These are phyloP conservation scores for Aspergillus sclerotiicarbonarius DNA, from an alignment of 495 filamentous ascomycete species.

Conservation along the genomic window DNA sequence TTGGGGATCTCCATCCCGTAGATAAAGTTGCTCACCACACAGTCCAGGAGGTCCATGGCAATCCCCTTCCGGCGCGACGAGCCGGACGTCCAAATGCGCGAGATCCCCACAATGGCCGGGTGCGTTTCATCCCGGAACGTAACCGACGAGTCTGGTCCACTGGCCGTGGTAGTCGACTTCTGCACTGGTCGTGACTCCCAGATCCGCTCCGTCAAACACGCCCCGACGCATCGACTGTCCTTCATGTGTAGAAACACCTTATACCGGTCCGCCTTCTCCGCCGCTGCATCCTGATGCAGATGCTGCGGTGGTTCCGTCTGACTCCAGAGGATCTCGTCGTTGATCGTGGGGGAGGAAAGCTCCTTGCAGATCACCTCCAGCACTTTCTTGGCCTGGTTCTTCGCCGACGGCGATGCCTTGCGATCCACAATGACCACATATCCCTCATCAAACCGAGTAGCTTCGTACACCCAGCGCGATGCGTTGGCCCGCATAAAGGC, in stretches of 20 bases:
- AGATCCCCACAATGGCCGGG: slow-evolving; percentile 62
- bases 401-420: slow-evolving; percentile 50
- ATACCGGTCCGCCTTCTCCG: slow-evolving; percentile 54
- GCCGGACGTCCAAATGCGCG: slow-evolving; percentile 71
- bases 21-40: slow-evolving; percentile 60
- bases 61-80: slow-evolving; percentile 59
- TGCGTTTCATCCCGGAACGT: slow-evolving; percentile 38
- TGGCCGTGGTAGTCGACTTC: slow-evolving; percentile 24
- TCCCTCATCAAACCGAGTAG: slow-evolving; percentile 44
- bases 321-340: slow-evolving; percentile 59
- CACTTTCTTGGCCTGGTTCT: slow-evolving; percentile 58
- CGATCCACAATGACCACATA: slow-evolving; percentile 58
- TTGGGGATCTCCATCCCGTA: slow-evolving; percentile 66
- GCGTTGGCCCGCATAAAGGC: slow-evolving; percentile 49
- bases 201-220: slow-evolving; percentile 66
- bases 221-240: slow-evolving; percentile 62
- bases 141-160: slow-evolving; percentile 42
- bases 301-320: slow-evolving; percentile 42
- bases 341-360: slow-evolving; percentile 60
- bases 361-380: slow-evolving; percentile 68
- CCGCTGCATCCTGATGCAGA: slow-evolving; percentile 27
- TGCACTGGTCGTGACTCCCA: slow-evolving; percentile 54
- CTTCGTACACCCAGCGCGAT: slow-evolving; percentile 47
- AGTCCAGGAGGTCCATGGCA: slow-evolving; percentile 60
- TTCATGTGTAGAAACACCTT: slow-evolving; percentile 65